Percentiles rank a stretch among this genome's conserved stretches.
These are phyloP conservation scores for Macrophomina pseudophaseolina DNA, from an alignment of 2,329 filamentous ascomycete genomes.

Conservation along the genomic window DNA sequence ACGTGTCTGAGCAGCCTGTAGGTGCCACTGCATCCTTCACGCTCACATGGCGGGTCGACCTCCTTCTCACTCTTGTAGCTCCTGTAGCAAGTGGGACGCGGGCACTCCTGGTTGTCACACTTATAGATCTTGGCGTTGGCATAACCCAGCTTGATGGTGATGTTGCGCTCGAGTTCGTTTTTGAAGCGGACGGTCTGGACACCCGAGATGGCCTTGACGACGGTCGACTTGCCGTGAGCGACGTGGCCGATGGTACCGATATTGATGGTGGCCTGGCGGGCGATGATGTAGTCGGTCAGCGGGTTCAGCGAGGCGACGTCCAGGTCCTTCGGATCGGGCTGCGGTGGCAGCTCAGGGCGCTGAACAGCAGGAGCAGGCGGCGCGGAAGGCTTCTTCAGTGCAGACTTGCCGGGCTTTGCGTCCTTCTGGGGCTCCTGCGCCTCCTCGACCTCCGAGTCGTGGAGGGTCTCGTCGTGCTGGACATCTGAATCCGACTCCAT, in stretches of 20 bases:
- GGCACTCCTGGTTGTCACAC: conserved; percentile 90
- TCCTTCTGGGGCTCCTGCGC: conserved; percentile 60
- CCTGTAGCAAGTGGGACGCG: conserved; percentile 91
- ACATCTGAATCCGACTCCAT: conserved; percentile 50
- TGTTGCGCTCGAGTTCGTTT: conserved; percentile 98
- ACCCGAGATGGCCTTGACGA: conserved; percentile 98
- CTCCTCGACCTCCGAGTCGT: conserved; percentile 78
- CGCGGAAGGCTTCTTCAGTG: conserved; percentile 78
- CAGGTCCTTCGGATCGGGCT: conserved; percentile 89
- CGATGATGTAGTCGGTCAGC: conserved; percentile 94
- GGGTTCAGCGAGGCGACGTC: conserved; percentile 81
- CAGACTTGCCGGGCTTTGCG: conserved; percentile 64
- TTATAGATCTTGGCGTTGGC: conserved; percentile 99
- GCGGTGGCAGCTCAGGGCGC: conserved; percentile 76
- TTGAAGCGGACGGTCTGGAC: conserved; percentile 99
- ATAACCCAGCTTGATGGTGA: conserved; percentile 99
- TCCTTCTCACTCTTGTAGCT: conserved; percentile 99
- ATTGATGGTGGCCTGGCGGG: conserved; percentile 97
- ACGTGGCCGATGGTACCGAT: conserved; percentile 98
- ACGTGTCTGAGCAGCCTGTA: conserved; percentile 91
- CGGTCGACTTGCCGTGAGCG: conserved; percentile 97
- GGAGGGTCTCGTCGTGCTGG: conserved; percentile 49
- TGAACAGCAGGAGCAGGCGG: conserved; percentile 55
- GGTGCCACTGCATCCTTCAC: conserved; percentile 84
- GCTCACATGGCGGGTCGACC: conserved; percentile 93